Conservation (phyloP, 352 stramenopile species). For the Phytophthora sojae region DNA sequence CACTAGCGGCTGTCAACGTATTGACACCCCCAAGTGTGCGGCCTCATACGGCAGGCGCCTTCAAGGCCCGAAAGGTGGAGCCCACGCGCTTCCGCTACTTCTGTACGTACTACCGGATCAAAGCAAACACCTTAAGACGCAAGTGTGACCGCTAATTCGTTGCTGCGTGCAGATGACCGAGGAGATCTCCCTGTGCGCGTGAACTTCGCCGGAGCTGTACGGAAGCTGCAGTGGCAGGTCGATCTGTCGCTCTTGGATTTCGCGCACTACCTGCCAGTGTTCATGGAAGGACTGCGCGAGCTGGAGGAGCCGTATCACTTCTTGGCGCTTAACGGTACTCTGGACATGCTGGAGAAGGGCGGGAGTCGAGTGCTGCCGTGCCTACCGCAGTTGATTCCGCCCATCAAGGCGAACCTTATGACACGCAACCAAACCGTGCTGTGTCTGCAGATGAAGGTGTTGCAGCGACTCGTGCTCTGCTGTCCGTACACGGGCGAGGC, state of each 20-base stretch:
- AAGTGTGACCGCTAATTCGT: neutral
- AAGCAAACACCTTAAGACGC: neutral
- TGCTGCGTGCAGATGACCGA: slow-evolving; percentile 58
- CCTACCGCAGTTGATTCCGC: slow-evolving; percentile 57
- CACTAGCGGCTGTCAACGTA: slow-evolving; percentile 18
- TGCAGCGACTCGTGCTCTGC: slow-evolving; percentile 74
- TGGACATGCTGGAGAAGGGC: slow-evolving; percentile 86
- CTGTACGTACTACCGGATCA: slow-evolving; percentile 53
- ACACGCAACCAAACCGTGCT: slow-evolving; percentile 78
- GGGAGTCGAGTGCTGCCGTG: slow-evolving; percentile 68
- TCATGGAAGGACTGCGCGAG: slow-evolving; percentile 93
- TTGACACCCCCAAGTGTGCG: slow-evolving; percentile 31
- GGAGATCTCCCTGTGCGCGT: slow-evolving; percentile 77
- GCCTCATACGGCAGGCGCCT: slow-evolving; percentile 62
- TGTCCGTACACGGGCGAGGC: slow-evolving; percentile 87
- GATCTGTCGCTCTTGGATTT: slow-evolving; percentile 83
- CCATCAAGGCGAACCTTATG: slow-evolving; percentile 91
- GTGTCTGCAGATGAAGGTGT: slow-evolving; percentile 80
- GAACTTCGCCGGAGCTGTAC: slow-evolving; percentile 77
- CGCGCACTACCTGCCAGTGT: slow-evolving; percentile 90
- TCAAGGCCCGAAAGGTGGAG: slow-evolving; percentile 73
- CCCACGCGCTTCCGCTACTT: slow-evolving; percentile 86
- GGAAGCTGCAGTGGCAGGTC: slow-evolving; percentile 78
- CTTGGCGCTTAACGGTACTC: slow-evolving; percentile 74
- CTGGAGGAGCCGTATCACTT: slow-evolving; percentile 88